Base-by-base conservation (phyloP, 768 basidiomycete species). In the Lentinula edodes region DNA sequence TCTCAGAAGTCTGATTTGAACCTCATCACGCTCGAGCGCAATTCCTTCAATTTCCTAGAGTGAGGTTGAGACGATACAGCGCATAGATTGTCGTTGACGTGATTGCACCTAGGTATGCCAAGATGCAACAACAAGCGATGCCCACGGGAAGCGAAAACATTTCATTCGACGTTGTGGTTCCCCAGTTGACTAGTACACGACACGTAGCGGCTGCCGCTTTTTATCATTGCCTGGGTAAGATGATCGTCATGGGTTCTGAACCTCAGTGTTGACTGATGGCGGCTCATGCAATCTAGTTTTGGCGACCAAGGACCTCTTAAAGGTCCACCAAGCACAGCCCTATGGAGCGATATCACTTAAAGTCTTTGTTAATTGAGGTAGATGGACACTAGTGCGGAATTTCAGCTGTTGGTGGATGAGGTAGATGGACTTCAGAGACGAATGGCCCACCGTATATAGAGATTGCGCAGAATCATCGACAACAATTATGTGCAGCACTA, bases 41-140 rank as follows among this genome's bases (percentile, higher is more conserved):
- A 90, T 66, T 90, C 90, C 8, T 80, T 82, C 65, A 90, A 93
- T 69, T 93, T 93, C 70, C 71, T 93, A 18, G 90, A 91, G 91
- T 91, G 61, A 67, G 82, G 72, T 28, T 5, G 46, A 48, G 20
- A 23, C 18, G 2, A 46, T 46, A 46, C n/a, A 6, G 6, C 10
- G 20, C 35, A 20, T 12, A 48, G 28, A 52, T 36, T 23, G 20
- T 13, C 45, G 16, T 45, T 45, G 51, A 54, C 5, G 12, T 32
- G 39, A 38, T 67, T 71, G 23, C 72, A 34, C 18, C 15, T 61
- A 93, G 91, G 75, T 93, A 91, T 68, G 83, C 82, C 48, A 89
- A 84, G 73, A 90, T 90, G 89, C 90, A 89, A 67, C 74, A 81
- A 53, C 83, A 80, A 62, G 81, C 85, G 0, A 78, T 87, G 58